Evolutionary conservation across 495 filamentous ascomycete genomes (phyloP), one percentile per base, ranked within the genome.

Genomic region (Schizothecium vesticola): DNA sequence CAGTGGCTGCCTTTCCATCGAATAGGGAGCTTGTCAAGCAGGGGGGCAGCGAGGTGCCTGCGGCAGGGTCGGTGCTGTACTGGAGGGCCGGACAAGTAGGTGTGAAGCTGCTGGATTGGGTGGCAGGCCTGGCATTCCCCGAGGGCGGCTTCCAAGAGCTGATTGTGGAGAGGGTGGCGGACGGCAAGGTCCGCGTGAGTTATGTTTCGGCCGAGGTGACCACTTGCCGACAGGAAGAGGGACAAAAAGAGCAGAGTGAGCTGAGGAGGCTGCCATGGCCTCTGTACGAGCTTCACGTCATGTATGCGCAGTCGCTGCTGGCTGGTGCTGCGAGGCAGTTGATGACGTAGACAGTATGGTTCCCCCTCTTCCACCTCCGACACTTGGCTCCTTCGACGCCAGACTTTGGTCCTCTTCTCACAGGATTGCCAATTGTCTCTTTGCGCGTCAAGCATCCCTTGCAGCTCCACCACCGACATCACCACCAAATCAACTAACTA

Each of bases 91-190:
- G n/a, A 16, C 21, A 28, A 11, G 16, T 5, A 12, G 25, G 21
- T 0, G 8, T 60, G 11, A 25, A 22, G 10, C 12, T 12, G 28
- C 25, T 59, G 12, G 21, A 64, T 55, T 9, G 21, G 7, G 61
- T 28, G 11, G 56, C 56, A n/a, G 19, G 4, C 22, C 5, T 43
- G 3, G 28, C n/a, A 19, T 12, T 64, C 13, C 59, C 59, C 26
- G 12, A 60, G 22, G 67, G 67, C 10, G 67, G 62, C 23, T 69
- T 64, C 56, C 62, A 69, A 31, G 67, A 69, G 55, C 60, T 59
- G 21, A 61, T 69, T 2, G 61, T 69, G 3, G 67, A 69, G 67
- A 64, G 56, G 61, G 62, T 69, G 25, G 24, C 26, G 10, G 29
- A 55, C 1, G 33, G 26, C 9, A 55, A 13, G 0, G 29, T 58